These are phyloP conservation scores for Vicia faba DNA, from an alignment of 306 rosid genomes.

Conservation along the genomic window DNA sequence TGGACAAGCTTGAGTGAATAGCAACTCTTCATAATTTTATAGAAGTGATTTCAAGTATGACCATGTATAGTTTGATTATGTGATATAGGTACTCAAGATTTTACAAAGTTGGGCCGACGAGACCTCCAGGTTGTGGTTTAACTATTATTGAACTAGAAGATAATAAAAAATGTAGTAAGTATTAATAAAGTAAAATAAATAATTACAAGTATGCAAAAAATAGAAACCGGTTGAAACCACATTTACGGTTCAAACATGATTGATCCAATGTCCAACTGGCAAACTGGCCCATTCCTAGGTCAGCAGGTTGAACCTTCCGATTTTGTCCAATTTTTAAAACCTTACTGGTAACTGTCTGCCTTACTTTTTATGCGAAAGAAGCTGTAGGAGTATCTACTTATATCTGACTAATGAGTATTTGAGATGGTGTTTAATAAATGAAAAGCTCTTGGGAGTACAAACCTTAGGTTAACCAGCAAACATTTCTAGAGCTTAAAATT, in stretches of 20 bases:
- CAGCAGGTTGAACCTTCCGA: neutral
- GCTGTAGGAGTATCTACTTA: conserved; percentile 1
- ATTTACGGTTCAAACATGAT: neutral
- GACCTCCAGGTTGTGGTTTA: neutral
- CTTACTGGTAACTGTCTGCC: neutral
- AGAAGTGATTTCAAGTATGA: neutral
- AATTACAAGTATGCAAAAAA: neutral
- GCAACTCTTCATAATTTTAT: neutral
- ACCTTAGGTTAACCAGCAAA: conserved; percentile 19
- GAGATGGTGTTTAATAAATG: neutral
- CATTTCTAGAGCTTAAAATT: conserved; percentile 1
- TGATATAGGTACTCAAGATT: neutral
- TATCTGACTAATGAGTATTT: conserved; percentile 15
- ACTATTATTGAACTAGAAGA: neutral
- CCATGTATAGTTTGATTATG: neutral
- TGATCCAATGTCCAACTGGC: neutral
- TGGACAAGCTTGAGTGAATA: conserved; percentile 7
- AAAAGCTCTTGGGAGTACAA: neutral
- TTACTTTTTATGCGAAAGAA: conserved; percentile 28
- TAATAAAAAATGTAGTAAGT: neutral
- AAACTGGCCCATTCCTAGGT: neutral
- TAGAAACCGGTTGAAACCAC: neutral
- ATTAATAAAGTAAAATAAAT: neutral
- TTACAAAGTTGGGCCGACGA: neutral
- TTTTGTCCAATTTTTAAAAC: neutral